Evolutionary conservation across 1,139 yeast genomes (phyloP), one percentile per base, ranked within the genome.

Genomic region (Magnusiomyces tetraspermus): DNA sequence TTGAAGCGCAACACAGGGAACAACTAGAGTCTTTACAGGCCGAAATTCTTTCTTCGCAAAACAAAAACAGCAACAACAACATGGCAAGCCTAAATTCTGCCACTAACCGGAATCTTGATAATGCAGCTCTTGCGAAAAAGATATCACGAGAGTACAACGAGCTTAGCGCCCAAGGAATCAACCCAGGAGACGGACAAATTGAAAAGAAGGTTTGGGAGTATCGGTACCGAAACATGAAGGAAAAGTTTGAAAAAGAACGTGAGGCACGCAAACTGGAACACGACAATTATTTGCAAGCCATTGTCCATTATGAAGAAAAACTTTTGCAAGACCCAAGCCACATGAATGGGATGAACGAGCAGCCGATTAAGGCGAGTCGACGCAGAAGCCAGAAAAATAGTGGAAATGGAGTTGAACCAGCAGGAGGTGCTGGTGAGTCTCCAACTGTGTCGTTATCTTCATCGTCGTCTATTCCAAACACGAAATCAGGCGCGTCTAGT

Each of bases 181-280:
- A 45, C 10, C 19, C 37, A 8, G 37, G 30, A 31, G 48, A 40
- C 22, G 49, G 49, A n/a, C 46, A 47, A 24, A 40, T 52, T 46
- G 51, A 37, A 11, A 46, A 51, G 37, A 50, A 54, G 45, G 46
- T 52, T n/a, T 54, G 57, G 57, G 37, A 47, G 22, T 50, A 50
- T 31, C 49, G 57, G 10, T 54, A 47, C 49, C 42, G 69, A 13
- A 58, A 58, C 46, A 58, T 58, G 60, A 58, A 58, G 49, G 43
- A 51, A 21, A 49, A 58, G 22, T 58, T 54, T 51, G 56, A 57
- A 28, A 55, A 55, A 46, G 61, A 58, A 41, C 54, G 58, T 4
- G 60, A 57, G 41, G 55, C 57, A 2, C 49, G 61, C 26, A 52
- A 53, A 42, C 40, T 56, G 24, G 61, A 58, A 36, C 55, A 52